Evolutionary conservation across 139 green algal species (phyloP).

Genomic region (Ettlia oleoabundans): DNA sequence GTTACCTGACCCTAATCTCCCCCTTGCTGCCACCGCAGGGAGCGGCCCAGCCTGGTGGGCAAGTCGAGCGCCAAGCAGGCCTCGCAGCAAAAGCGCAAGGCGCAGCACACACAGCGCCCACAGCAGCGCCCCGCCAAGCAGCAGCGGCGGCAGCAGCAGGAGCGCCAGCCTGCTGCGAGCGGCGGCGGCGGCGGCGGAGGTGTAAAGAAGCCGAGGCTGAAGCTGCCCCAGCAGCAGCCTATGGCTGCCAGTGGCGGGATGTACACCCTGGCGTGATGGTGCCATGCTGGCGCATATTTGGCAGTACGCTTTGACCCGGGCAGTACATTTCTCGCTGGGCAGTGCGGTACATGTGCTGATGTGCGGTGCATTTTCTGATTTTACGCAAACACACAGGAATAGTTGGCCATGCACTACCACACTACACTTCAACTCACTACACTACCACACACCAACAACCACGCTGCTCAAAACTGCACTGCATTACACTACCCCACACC

Average conservation of each 20-base stretch:
- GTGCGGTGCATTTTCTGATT: no score
- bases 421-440: no score
- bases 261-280: conserved; percentile 34
- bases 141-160: neutral
- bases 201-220: conserved; percentile 1
- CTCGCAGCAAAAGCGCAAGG: conserved; percentile 61
- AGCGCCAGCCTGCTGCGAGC: neutral
- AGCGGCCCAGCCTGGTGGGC: conserved; percentile 59
- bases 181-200: neutral
- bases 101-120: conserved; percentile 6
- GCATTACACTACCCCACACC: no score
- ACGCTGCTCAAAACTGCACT: no score
- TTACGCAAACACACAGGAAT: no score
- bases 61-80: conserved; percentile 46
- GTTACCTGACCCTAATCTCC: neutral
- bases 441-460: no score
- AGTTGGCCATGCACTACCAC: no score
- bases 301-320: neutral
- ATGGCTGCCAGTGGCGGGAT: neutral
- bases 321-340: no score
- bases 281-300: neutral
- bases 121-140: neutral
- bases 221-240: neutral
- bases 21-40: neutral
- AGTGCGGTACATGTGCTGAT: no score